Evolutionary conservation across 495 filamentous ascomycete species (phyloP), one percentile per base, ranked within the genome.

Genomic region (Neurospora cerealis): DNA sequence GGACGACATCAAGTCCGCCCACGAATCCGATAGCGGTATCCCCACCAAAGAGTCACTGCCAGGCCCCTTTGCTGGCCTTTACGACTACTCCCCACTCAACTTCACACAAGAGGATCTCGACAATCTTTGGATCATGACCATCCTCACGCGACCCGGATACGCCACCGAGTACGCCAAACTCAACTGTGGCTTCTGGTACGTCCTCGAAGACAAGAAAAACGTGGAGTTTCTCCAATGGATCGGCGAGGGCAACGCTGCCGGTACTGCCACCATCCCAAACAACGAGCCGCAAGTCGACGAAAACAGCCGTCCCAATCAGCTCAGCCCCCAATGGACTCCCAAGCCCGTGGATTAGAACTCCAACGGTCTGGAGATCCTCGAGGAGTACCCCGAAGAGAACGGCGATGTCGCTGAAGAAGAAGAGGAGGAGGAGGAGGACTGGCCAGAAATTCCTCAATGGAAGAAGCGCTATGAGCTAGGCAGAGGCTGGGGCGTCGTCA

Each of bases 221-320:
- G 1, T 60, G 24, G 21, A 28, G 0, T 60, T 60, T 1, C 4
- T 32, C 0, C 5, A 60, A 6, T 60, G 48, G 48, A 32, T 60
- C 0, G 5, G 7, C 6, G 41, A 44, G 15, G 2, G 0, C 19
- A 4, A 9, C 19, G 1, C 6, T 0, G 0, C 7, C 42, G 42
- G 17, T 9, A 8, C 41, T 9, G 2, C 7, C 6, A 17, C 17
- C 2, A 48, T 5, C 0, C 46, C 11, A 0, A 8, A 21, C 1
- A 54, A 48, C 0, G 19, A 21, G 1, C 21, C 21, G 32, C 2
- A 32, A 17, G 11, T 60, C 48, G 0, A 7, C 48, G 2, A 6
- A 0, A 32, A 60, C 48, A 2, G 0, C 1, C 24, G 11, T 7
- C 24, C 48, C 11, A 2, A 60, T 0, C 11, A 60, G 17, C 48